Conservation (phyloP, 805 yeast genomes). For the Brettanomyces bruxellensis region DNA sequence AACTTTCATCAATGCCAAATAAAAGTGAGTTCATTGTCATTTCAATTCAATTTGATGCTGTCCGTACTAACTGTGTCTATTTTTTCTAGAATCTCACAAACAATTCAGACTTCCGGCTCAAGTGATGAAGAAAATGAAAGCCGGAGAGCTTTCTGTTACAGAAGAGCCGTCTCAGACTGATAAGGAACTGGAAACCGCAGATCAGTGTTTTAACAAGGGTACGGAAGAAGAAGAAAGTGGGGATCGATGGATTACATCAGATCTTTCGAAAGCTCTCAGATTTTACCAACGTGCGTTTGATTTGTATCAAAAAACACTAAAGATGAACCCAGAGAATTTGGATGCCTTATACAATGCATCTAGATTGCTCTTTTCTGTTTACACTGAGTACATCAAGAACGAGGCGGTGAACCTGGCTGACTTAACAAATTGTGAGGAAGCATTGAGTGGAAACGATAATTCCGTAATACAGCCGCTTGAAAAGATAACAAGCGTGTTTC, state of each 20-base stretch:
- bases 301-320: constrained; percentile 31
- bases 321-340: constrained; percentile 13
- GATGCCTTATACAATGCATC: constrained; percentile 55
- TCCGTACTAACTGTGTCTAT: background rate
- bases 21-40: background rate
- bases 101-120: constrained; percentile 9
- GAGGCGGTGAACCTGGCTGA: constrained; percentile 33
- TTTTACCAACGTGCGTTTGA: constrained; percentile 53
- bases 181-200: constrained; percentile 31
- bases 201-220: constrained; percentile 49
- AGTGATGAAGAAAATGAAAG: constrained; percentile 6
- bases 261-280: constrained; percentile 52
- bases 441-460: constrained; percentile 17
- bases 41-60: background rate
- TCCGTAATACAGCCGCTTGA: constrained; percentile 31
- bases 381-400: constrained; percentile 37
- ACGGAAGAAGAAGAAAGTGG: constrained; percentile 64
- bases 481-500: constrained; percentile 30
- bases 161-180: background rate
- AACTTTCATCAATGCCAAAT: background rate
- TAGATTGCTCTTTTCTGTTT: constrained; percentile 51
- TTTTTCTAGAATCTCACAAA: constrained; percentile 1
- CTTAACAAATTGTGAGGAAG: constrained; percentile 25
- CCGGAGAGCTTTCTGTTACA: background rate
- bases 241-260: constrained; percentile 64